These are phyloP conservation scores for Vitis rotundifolia DNA, from an alignment of 164 flowering plant species.

Conservation along the genomic window DNA sequence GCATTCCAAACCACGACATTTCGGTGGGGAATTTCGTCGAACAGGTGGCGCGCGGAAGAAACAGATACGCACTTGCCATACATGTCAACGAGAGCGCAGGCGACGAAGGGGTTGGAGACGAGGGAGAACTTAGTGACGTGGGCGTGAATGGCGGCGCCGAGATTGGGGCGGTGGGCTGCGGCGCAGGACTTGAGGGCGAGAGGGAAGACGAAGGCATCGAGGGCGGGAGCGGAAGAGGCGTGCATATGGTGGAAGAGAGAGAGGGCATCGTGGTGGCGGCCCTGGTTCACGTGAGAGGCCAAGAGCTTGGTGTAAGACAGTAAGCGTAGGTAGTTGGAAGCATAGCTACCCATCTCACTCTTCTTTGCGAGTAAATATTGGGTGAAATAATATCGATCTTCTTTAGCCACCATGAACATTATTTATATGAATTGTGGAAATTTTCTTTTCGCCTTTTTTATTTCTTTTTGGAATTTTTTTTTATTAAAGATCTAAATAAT, in stretches of 20 bases:
- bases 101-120: constrained; percentile 53
- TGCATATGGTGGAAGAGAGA: constrained; percentile 50
- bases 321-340: constrained; percentile 38
- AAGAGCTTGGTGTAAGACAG: constrained; percentile 54
- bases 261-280: constrained; percentile 51
- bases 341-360: too few species aligned
- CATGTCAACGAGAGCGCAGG: constrained; percentile 57
- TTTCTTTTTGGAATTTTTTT: too few species aligned
- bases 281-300: constrained; percentile 50
- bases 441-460: too few species aligned
- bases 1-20: constrained; percentile 68
- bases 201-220: constrained; percentile 65
- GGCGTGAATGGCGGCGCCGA: constrained; percentile 59
- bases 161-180: constrained; percentile 34
- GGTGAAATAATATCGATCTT: too few species aligned
- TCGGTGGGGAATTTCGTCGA: constrained; percentile 59
- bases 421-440: too few species aligned
- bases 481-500: too few species aligned
- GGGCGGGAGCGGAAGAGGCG: constrained; percentile 36
- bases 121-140: constrained; percentile 35
- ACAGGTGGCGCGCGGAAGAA: constrained; percentile 47
- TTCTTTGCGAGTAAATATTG: too few species aligned
- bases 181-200: constrained; percentile 74
- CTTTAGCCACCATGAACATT: too few species aligned
- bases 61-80: constrained; percentile 61